Base-by-base conservation (phyloP, 2,329 filamentous ascomycete species). In the Orbilia ellipsospora region DNA sequence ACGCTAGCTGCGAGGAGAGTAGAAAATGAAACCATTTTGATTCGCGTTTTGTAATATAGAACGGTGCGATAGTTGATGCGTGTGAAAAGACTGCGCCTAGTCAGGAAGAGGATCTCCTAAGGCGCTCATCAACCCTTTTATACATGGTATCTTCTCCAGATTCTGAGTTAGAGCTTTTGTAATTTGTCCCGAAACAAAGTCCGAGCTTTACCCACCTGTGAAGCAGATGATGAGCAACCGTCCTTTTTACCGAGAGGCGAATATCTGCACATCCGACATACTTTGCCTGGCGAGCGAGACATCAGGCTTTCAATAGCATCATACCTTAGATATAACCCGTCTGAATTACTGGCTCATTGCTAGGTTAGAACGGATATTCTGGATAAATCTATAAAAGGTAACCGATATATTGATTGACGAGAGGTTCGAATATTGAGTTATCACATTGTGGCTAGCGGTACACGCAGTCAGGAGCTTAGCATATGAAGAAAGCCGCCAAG, bases 1-100 rank as follows among this genome's bases (percentile, higher is more conserved):
- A 81, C 78, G 42, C 57, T 60, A 57, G 73, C 73, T 60, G 68
- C 68, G 45, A 77, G 56, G 31, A 77, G 42, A 15, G 61, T 68
- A 56, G 65, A 65, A 65, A 76, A 70, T 36, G 65, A 76, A 15
- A 70, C 73, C 73, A 76, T 76, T 26, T 65, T 65, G 63, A 64
- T 70, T 23, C 4, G 23, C 2, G 12, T 55, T 52, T 44, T 15
- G 42, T 44, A 13, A 44, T 56, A 55, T 50, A 36, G 52, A 28
- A n/a, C 8, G 48, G 52, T 20, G 60, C 40, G 52, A 55, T 36
- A 42, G 44, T 48, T 51, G 23, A 67, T 57, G 31, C 31, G 6
- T 36, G 31, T 7, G 8, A 36, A 36, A 7, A 2, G 31, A 10
- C 5, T 36, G 10, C 10, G 10, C 3, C 31, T 36, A 10, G 10